These are phyloP conservation scores for Eremothecium cymbalariae DNA, from an alignment of 1,139 yeast species.

Conservation along the genomic window DNA sequence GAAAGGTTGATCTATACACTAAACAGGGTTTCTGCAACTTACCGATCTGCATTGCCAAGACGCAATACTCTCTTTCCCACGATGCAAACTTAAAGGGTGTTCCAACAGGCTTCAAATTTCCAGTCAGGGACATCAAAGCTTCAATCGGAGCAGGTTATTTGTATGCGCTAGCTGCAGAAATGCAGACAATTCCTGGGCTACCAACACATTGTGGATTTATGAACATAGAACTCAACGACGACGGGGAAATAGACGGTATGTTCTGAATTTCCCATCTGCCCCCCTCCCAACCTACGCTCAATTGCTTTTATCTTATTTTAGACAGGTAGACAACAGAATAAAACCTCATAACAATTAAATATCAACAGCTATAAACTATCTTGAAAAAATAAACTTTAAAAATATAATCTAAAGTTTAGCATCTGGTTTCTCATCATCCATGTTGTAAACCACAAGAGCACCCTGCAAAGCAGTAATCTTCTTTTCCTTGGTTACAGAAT, in stretches of 20 bases:
- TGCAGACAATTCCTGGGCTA: conserved; percentile 94
- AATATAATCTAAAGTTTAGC: conserved; percentile 5
- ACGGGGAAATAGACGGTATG: conserved; percentile 92
- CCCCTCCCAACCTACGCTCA: too few species aligned
- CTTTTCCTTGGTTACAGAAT: conserved; percentile 41
- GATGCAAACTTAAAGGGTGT: conserved; percentile 92
- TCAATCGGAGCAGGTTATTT: conserved; percentile 96
- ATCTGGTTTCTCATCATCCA: conserved; percentile 13
- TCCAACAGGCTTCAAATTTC: conserved; percentile 89
- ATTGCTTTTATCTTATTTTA: too few species aligned
- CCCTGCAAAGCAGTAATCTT: conserved; percentile 64
- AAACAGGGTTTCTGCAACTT: conserved; percentile 85
- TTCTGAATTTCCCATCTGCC: too few species aligned
- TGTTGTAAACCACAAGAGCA: conserved; percentile 39
- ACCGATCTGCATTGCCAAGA: conserved; percentile 96
- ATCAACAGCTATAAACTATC: too few species aligned
- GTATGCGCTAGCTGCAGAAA: conserved; percentile 94
- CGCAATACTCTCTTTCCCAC: conserved; percentile 93
- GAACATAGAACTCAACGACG: conserved; percentile 90
- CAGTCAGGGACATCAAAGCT: conserved; percentile 88
- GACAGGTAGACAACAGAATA: neutral
- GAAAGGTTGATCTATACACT: conserved; percentile 77
- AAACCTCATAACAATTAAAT: too few species aligned
- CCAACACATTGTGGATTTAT: conserved; percentile 96
- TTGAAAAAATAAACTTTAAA: neutral